phyloP scores from a whole-genome alignment of 257 asterid species.

The Solanum sejunctum region DNA sequence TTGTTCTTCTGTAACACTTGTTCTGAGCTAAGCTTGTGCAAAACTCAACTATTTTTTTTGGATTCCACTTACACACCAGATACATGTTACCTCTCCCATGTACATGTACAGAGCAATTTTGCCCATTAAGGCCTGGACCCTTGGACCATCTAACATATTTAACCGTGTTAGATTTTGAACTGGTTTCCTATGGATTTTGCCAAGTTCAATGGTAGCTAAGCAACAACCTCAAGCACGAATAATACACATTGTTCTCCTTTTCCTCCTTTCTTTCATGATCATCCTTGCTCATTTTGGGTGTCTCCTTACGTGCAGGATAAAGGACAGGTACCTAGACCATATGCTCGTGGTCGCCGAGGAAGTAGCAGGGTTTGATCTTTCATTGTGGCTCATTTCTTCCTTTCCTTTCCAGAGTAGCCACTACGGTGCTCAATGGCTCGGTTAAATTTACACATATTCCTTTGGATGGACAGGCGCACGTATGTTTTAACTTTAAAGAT shows the following conservation, averaged over 20 bases:
- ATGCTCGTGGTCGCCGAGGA: slow-evolving; percentile 56
- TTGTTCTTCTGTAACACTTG: neutral
- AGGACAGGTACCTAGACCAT: slow-evolving; percentile 19
- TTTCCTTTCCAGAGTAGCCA: neutral
- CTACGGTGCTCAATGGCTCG: neutral
- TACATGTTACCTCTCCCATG: neutral
- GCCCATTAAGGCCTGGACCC: neutral
- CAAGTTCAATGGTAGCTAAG: neutral
- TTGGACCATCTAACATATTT: neutral
- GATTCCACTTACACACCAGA: neutral
- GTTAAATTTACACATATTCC: neutral
- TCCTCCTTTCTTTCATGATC: neutral
- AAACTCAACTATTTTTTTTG: neutral
- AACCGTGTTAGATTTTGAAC: neutral
- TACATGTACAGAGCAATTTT: neutral
- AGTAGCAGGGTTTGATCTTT: slow-evolving; percentile 37
- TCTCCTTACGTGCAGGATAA: slow-evolving; percentile 24
- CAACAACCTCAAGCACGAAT: neutral
- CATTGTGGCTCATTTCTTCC: neutral
- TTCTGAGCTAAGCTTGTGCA: neutral
- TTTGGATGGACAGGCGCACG: neutral
- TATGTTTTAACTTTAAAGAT: neutral
- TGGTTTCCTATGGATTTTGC: neutral
- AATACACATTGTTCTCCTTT: neutral
- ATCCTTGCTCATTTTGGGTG: neutral